Evolutionary conservation across 345 rosid species (phyloP), one percentile per base, ranked within the genome.

Genomic region (Linum usitatissimum): DNA sequence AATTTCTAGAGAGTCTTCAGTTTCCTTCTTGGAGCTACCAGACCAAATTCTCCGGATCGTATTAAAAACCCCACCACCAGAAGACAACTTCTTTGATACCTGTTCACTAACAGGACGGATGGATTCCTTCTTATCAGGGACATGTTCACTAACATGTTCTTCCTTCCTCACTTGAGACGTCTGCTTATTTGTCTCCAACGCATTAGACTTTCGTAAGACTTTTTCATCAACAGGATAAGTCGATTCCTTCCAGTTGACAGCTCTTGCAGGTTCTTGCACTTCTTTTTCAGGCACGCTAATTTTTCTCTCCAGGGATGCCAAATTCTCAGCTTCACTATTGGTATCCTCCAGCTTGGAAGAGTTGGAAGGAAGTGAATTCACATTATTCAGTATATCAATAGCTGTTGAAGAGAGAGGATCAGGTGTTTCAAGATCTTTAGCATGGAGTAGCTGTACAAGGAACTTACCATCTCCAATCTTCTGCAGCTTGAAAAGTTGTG

Each of bases 41-140:
- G 67, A 85, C 84, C 82, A 85, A 62, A 62, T 65, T 64, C 36
- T 73, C 84, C 83, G 68, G 19, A 80, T 40, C 70, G 68, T 83
- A 60, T 71, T 78, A 53, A 81, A 54, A 68, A 83, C 40, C 4
- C 57, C 75, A 55, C 69, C 70, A 59, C 75, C 73, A 68, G 77
- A 60, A 23, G 28, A 23, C 28, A 23, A 23, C 23, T 30, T 61
- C 49, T 70, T 67, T 23, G 45, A 55, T 49, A 21, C 64, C 64
- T 64, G 61, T 13, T 59, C 71, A 57, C 45, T 68, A 54, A 34
- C 61, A 4, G 49, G 63, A 75, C 59, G 51, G 7, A 31, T 57
- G 36, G 59, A 77, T 71, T 69, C 76, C 57, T 53, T 69, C 54
- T 20, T 62, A 62, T 56, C 59, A 53, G 36, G 61, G 53, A 34